These are phyloP conservation scores for Saturnispora diversa DNA, from an alignment of 805 yeast species.

Conservation along the genomic window DNA sequence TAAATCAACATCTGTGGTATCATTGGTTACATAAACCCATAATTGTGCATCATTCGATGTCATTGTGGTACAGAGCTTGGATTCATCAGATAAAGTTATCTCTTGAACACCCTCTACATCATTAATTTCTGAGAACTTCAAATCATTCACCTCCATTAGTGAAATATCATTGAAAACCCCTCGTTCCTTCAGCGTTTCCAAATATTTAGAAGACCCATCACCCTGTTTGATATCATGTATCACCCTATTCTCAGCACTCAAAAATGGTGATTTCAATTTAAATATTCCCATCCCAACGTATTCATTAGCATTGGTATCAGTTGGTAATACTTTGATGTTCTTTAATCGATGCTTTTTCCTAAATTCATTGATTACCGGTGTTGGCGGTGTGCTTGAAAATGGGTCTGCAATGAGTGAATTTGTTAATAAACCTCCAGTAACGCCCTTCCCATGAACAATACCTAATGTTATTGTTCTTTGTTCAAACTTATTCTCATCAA, in stretches of 20 bases:
- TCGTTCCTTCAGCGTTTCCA: slow-evolving; percentile 13
- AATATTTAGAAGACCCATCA: slow-evolving; percentile 14
- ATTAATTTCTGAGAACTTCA: slow-evolving; percentile 7
- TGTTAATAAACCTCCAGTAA: slow-evolving; percentile 20
- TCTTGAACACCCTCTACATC: slow-evolving; percentile 16
- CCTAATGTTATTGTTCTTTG: slow-evolving; percentile 25
- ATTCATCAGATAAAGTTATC: slow-evolving; percentile 8
- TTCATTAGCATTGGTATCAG: slow-evolving; percentile 10
- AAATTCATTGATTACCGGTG: slow-evolving; percentile 16
- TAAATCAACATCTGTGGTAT: slow-evolving; percentile 18
- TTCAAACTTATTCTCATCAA: slow-evolving; percentile 12
- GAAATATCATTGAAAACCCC: slow-evolving; percentile 26
- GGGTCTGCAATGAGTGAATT: slow-evolving; percentile 28
- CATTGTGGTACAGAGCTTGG: slow-evolving; percentile 1
- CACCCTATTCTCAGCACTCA: slow-evolving; percentile 24
- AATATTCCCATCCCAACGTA: slow-evolving; percentile 13
- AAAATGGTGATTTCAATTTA: slow-evolving; percentile 25
- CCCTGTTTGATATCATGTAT: slow-evolving; percentile 24
- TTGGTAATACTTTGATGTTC: slow-evolving; percentile 15
- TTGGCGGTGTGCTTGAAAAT: slow-evolving; percentile 20
- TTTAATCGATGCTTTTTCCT: slow-evolving; percentile 10
- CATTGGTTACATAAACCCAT: slow-evolving; percentile 24
- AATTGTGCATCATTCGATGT: slow-evolving; percentile 22
- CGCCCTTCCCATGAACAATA: slow-evolving; percentile 19
- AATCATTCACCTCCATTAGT: slow-evolving; percentile 24